Base-by-base conservation (phyloP, 352 stramenopile species). In the Peronospora tabacina region DNA sequence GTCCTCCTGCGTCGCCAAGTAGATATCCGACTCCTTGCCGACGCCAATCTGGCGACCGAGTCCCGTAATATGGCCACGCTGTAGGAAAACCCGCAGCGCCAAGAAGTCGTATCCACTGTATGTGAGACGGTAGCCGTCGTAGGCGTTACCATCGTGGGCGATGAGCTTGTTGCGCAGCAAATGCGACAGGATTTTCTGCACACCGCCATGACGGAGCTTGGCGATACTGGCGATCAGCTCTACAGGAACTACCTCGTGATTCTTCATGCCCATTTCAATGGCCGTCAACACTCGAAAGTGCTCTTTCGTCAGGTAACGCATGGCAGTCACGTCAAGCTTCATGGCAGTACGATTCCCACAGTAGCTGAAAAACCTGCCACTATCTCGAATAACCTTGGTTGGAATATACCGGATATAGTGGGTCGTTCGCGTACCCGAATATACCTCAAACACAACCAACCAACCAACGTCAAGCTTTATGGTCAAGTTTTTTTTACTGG, bases 1-100 rank as follows among this genome's bases (percentile, higher is more conserved):
- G 56, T 98, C 88, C 13, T 90, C 78, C 50, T 92, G 81, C 5
- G 76, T 88, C 17, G 92, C 95, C 36, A 98, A 59, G 66, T 98
- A 99, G 49, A 99, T 98, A 72, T 99, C 97, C 13, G 86, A 97
- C 66, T 99, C 97, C 61, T 99, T 99, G 33, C 97, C 97, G 24
- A 98, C 96, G 20, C 97, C 97, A 53, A 99, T 99, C 58, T 97
- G 85, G 24, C 85, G 77, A 5, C 91, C 91, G 15, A 97, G 61
- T 1, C 85, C 90, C 5, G 68, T 70, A 53, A 98, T 95, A 51
- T 98, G 78, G 15, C 91, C 92, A 19, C 95, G 79, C 28, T 88
- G 72, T 42, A 98, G 86, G 48, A 99, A 90, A 41, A 97, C 88
- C 32, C 95, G 79, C 39, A 99, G 72, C 15, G 97, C 96, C 15